Evolutionary conservation across 2,329 filamentous ascomycete genomes (phyloP).

Genomic region (Ophiostoma novo-ulmi): DNA sequence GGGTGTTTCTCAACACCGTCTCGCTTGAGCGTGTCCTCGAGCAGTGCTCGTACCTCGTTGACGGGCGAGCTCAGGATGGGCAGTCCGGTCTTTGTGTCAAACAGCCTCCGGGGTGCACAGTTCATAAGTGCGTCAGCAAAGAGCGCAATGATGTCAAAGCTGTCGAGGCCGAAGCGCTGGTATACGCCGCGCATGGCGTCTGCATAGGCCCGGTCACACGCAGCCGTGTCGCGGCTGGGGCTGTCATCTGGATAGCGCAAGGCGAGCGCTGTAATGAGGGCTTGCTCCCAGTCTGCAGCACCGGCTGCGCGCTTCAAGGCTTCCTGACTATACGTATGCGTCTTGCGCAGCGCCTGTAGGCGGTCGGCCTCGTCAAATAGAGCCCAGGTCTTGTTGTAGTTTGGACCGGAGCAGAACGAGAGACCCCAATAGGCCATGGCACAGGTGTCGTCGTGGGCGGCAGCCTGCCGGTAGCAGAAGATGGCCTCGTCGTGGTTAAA

Average conservation of each 20-base stretch:
- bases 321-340: slow-evolving; percentile 9
- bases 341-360: slow-evolving; percentile 9
- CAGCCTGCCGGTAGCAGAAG: slow-evolving; percentile 58
- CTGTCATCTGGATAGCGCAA: slow-evolving; percentile 18
- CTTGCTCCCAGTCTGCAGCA: slow-evolving; percentile 17
- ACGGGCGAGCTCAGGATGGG: slow-evolving; percentile 46
- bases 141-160: slow-evolving; percentile 18
- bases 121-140: slow-evolving; percentile 38
- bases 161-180: not conserved
- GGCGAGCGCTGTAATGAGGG: slow-evolving; percentile 16
- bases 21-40: slow-evolving; percentile 52
- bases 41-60: slow-evolving; percentile 51
- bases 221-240: slow-evolving; percentile 11
- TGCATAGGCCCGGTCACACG: slow-evolving; percentile 15
- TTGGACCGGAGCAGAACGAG: slow-evolving; percentile 67
- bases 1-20: slow-evolving; percentile 50
- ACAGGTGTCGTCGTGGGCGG: slow-evolving; percentile 48
- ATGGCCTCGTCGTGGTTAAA: slow-evolving; percentile 73
- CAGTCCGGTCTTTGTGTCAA: slow-evolving; percentile 36
- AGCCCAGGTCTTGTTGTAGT: slow-evolving; percentile 73
- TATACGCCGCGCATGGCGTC: slow-evolving; percentile 21
- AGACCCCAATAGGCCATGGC: slow-evolving; percentile 66
- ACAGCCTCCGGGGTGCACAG: slow-evolving; percentile 44
- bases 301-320: slow-evolving; percentile 2
- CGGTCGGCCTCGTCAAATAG: slow-evolving; percentile 61